A percentile compares a stretch with the other conserved stretches of the same genome.
phyloP scores from a whole-genome alignment of 2,329 filamentous ascomycete species.

The Pseudocercospora macadamiae region DNA sequence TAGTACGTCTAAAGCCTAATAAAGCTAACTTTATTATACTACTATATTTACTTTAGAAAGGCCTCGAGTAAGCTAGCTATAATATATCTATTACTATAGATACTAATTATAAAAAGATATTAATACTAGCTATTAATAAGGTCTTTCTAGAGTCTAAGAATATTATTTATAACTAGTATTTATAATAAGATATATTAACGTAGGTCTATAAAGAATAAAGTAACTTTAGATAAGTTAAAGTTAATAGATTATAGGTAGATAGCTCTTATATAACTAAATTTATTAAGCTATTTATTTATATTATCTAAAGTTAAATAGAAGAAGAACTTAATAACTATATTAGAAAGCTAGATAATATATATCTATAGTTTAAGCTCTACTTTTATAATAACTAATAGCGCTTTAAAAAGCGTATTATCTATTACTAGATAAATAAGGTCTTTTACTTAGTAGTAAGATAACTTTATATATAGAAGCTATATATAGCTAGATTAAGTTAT shows the following conservation, averaged over 20 bases:
- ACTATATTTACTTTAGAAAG: not conserved
- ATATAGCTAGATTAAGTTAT: not conserved
- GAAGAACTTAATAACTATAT: not conserved
- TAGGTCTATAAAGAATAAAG: not conserved
- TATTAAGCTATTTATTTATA: not conserved
- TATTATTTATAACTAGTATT: not conserved
- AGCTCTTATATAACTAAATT: too few relatives aligned
- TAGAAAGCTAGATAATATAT: not conserved
- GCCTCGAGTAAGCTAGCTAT: not conserved
- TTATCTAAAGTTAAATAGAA: not conserved
- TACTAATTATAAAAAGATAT: not conserved
- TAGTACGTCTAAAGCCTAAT: not conserved
- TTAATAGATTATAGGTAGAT: not conserved
- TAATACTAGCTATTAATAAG: not conserved
- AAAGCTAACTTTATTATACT: not conserved
- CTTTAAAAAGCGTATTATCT: not conserved
- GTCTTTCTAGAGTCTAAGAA: not conserved
- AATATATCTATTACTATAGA: not conserved
- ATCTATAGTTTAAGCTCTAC: not conserved
- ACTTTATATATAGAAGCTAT: not conserved
- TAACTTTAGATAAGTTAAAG: not conserved
- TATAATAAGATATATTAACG: not conserved
- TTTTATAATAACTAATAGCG: not conserved
- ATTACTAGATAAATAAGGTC: not conserved
- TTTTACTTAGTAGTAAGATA: not conserved